Conservation (phyloP, 2,329 filamentous ascomycete species). For the Stachybotrys chartarum region DNA sequence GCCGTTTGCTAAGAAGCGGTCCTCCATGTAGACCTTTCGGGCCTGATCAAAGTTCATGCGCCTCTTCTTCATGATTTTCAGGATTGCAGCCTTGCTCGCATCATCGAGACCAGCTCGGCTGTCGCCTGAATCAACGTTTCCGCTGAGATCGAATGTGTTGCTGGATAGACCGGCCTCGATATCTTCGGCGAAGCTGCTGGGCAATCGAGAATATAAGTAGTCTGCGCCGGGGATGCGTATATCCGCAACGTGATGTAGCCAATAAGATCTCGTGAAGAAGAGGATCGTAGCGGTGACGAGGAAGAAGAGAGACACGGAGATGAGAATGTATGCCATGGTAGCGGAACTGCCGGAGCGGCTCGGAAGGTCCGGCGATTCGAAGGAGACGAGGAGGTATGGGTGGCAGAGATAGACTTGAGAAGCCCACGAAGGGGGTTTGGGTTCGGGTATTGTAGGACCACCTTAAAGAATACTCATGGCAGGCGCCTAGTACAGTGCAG, state of each 20-base stretch:
- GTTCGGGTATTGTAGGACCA: too few species aligned
- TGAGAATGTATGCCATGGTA: slow-evolving; percentile 74
- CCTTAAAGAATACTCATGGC: neutral
- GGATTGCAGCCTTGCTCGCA: slow-evolving; percentile 71
- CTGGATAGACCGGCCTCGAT: slow-evolving; percentile 83
- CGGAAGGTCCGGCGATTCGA: neutral
- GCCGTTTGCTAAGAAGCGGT: slow-evolving; percentile 76
- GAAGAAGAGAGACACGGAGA: slow-evolving; percentile 64
- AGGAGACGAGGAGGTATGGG: too few species aligned
- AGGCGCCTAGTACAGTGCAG: neutral
- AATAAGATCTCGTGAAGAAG: slow-evolving; percentile 73
- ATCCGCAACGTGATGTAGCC: slow-evolving; percentile 64
- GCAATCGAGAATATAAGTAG: slow-evolving; percentile 71
- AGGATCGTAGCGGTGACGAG: slow-evolving; percentile 66
- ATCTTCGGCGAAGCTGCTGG: slow-evolving; percentile 71
- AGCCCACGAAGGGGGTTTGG: too few species aligned
- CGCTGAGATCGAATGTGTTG: slow-evolving; percentile 71
- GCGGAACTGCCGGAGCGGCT: neutral
- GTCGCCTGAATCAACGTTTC: slow-evolving; percentile 76
- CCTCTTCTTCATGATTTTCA: slow-evolving; percentile 83
- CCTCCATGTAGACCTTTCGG: slow-evolving; percentile 76
- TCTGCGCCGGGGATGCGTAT: slow-evolving; percentile 44
- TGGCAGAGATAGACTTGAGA: too few species aligned
- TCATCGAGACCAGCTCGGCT: slow-evolving; percentile 74
- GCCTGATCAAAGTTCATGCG: slow-evolving; percentile 87